These are phyloP conservation scores for Venturia pyrina DNA, from an alignment of 2,329 filamentous ascomycete genomes.

Conservation along the genomic window DNA sequence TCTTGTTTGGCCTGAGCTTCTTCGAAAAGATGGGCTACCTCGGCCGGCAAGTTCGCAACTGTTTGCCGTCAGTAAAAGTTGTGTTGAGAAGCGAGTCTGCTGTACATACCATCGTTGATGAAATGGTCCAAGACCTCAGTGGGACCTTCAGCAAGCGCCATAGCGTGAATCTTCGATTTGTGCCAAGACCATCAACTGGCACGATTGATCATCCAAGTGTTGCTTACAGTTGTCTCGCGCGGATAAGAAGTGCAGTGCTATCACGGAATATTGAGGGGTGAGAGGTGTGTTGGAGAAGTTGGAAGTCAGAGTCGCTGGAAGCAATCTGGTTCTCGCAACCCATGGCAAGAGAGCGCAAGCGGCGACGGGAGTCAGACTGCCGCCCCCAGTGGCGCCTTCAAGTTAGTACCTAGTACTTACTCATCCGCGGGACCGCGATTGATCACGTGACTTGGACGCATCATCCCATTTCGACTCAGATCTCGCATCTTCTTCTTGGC, in stretches of 20 bases:
- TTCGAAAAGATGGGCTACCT: conserved; percentile 74
- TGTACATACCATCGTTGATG: conserved; percentile 51
- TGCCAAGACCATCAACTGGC: neutral
- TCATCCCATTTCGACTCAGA: neutral
- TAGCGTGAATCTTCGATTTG: conserved; percentile 16
- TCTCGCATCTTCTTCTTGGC: neutral
- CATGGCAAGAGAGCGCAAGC: neutral
- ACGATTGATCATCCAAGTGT: neutral
- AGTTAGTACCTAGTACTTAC: no score
- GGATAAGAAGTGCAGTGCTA: neutral
- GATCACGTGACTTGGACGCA: neutral
- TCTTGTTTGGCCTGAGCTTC: conserved; percentile 74
- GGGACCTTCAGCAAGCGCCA: conserved; percentile 48
- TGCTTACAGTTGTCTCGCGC: neutral
- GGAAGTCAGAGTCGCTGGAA: neutral
- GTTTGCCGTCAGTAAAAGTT: neutral
- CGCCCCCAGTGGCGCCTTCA: no score
- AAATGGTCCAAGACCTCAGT: conserved; percentile 70
- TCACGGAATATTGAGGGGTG: neutral
- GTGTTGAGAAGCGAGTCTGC: conserved; percentile 9
- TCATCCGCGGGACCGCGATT: no score
- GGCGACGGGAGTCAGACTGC: neutral
- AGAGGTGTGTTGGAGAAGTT: neutral
- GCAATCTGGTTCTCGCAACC: neutral
- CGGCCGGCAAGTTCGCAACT: conserved; percentile 71